phyloP scores from a whole-genome alignment of 2,329 filamentous ascomycete species.

The Bipolaris bicolor region DNA sequence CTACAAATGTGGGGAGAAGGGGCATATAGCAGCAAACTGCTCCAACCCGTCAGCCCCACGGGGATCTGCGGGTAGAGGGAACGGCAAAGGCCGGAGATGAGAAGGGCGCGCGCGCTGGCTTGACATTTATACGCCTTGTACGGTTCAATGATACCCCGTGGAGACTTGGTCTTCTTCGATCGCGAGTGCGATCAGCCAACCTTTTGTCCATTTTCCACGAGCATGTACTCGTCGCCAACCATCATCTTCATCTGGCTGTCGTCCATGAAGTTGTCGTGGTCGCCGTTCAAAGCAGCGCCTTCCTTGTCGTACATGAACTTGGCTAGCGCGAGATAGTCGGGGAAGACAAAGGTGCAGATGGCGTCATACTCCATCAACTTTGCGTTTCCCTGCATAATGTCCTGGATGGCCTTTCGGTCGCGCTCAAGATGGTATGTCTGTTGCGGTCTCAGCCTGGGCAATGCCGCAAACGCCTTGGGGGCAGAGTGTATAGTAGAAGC shows the following conservation, averaged over 20 bases:
- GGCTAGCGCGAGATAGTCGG: constrained; percentile 54
- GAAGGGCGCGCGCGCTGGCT: neutral
- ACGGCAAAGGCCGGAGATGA: constrained; percentile 33
- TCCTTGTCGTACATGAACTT: constrained; percentile 56
- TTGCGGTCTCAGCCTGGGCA: constrained; percentile 10
- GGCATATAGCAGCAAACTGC: constrained; percentile 66
- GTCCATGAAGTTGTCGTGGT: constrained; percentile 51
- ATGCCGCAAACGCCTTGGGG: neutral
- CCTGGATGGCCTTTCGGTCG: constrained; percentile 52
- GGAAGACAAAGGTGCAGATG: constrained; percentile 57
- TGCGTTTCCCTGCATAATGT: constrained; percentile 55
- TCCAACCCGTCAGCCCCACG: constrained; percentile 44
- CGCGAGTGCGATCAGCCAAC: constrained; percentile 5
- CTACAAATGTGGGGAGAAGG: constrained; percentile 65
- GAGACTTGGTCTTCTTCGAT: constrained; percentile 13
- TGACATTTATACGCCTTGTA: constrained; percentile 10
- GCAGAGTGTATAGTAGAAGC: neutral
- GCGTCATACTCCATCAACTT: constrained; percentile 54
- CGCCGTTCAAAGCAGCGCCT: constrained; percentile 47
- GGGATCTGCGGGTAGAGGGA: constrained; percentile 34
- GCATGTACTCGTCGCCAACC: constrained; percentile 54
- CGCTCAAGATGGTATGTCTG: constrained; percentile 55
- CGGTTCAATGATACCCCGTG: constrained; percentile 26
- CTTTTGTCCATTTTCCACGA: constrained; percentile 39
- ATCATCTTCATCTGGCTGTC: constrained; percentile 53